These are phyloP conservation scores for Fraxinus excelsior DNA, from an alignment of 257 asterid genomes.

Conservation along the genomic window DNA sequence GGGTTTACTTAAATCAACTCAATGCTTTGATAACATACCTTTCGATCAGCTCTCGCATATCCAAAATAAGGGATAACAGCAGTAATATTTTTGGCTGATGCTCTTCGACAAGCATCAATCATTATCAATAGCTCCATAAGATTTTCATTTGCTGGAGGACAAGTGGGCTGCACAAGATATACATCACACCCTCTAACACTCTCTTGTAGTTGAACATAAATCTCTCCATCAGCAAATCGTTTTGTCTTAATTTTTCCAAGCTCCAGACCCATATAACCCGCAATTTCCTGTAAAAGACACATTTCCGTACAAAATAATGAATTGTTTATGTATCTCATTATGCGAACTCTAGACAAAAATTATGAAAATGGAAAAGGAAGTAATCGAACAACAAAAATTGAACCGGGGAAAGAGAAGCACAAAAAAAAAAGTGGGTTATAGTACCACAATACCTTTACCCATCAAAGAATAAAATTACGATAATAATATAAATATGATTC, in stretches of 20 bases:
- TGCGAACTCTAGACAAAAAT: neutral
- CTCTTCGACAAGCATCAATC: constrained; percentile 91
- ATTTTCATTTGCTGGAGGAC: constrained; percentile 87
- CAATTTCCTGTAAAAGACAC: constrained; percentile 59
- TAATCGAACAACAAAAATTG: too few relatives aligned
- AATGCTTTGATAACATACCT: constrained; percentile 36
- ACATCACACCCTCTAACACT: constrained; percentile 89
- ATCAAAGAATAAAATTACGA: too few relatives aligned
- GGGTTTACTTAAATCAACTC: neutral
- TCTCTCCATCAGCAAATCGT: constrained; percentile 84
- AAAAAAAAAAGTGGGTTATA: too few relatives aligned
- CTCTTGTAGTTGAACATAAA: constrained; percentile 76
- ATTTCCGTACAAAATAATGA: constrained; percentile 5
- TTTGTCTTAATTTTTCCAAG: constrained; percentile 70
- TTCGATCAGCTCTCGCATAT: constrained; percentile 82
- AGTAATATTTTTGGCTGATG: constrained; percentile 79
- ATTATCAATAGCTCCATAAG: constrained; percentile 78
- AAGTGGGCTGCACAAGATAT: constrained; percentile 76
- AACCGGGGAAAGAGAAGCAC: too few relatives aligned
- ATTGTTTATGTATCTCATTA: neutral
- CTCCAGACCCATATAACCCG: constrained; percentile 72
- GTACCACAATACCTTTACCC: too few relatives aligned
- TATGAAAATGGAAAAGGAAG: neutral
- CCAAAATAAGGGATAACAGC: constrained; percentile 87
- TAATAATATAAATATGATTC: too few relatives aligned